Evolutionary conservation across 441 rosid genomes (phyloP), one percentile per base, ranked within the genome.

Genomic region (Rhodomyrtus psidioides): DNA sequence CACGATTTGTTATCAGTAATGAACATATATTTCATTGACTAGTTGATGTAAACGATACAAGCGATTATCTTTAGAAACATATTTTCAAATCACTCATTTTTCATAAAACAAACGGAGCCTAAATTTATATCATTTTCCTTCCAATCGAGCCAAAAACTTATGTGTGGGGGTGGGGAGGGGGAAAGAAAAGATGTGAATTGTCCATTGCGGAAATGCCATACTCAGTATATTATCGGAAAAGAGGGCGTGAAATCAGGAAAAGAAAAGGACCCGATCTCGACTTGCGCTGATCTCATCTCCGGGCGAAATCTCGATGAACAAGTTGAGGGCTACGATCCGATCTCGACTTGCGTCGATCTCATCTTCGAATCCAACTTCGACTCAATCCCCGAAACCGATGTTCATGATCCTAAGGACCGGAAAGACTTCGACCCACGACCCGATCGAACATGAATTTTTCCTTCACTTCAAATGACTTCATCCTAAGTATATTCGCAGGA

Each of bases 21-120:
- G 12, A 49, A 2, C 51, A 49, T 49, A 49, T 49, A 12, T 49
- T 49, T 49, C 51, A 0, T 10, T 49, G 51, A 49, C 12, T 49
- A 49, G 12, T 49, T 49, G 12, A 10, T 49, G 13, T 4, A 49
- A 49, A 49, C 12, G 13, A 49, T 49, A 3, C 19, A 6, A 59
- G 1, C 5, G 4, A 59, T 59, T 3, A 3, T 0, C 6, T 13
- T 13, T n/a, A n/a, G 3, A 5, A 58, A 13, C 27, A 58, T 58
- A n/a, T 14, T 58, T 0, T 6, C 2, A 6, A n/a, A 27, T 59
- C 0, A 27, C 1, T 58, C n/a, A 6, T n/a, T 58, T 58, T n/a
- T 58, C 44, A 0, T 0, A 7, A 58, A 6, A 58, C 0, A 24
- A 59, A 6, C 4, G 7, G 2, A n/a, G 4, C 27, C n/a, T 27